A percentile compares a stretch with the other conserved stretches of the same genome.
Conservation (phyloP, 768 basidiomycete species). For the Inosperma sp. region DNA sequence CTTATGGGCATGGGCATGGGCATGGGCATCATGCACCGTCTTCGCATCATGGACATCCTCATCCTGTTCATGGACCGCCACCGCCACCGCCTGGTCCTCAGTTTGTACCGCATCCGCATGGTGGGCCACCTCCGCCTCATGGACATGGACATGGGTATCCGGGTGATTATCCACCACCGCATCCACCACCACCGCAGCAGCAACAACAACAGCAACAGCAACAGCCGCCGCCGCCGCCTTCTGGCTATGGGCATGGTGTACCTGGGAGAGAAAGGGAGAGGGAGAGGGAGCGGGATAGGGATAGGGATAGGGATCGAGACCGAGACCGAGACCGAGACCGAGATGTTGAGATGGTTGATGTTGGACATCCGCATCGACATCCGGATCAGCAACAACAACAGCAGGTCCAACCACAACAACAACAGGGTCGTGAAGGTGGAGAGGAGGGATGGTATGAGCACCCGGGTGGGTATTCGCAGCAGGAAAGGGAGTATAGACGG, state of each 20-base stretch:
- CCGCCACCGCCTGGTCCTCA: background rate
- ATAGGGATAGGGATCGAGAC: constrained; percentile 14
- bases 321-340: too few species aligned
- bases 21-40: background rate
- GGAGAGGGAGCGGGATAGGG: too few species aligned
- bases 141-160: background rate
- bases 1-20: background rate
- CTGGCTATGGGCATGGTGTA: background rate
- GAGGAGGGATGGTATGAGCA: constrained; percentile 4
- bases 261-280: constrained; percentile 3
- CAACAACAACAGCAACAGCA: too few species aligned
- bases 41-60: constrained; percentile 7
- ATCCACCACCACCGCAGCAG: background rate
- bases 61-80: background rate
- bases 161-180: background rate
- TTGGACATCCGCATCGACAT: too few species aligned
- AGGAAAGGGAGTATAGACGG: background rate
- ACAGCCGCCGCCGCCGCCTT: background rate
- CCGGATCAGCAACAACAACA: too few species aligned
- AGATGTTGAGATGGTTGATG: too few species aligned
- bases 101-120: background rate
- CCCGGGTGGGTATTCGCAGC: constrained; percentile 5
- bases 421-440: background rate
- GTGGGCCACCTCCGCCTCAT: background rate
- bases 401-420: background rate